Percentiles rank a stretch among this genome's conserved stretches.
These are phyloP conservation scores for Mycena sp. DNA, from an alignment of 1,284 basidiomycete genomes.

Conservation along the genomic window DNA sequence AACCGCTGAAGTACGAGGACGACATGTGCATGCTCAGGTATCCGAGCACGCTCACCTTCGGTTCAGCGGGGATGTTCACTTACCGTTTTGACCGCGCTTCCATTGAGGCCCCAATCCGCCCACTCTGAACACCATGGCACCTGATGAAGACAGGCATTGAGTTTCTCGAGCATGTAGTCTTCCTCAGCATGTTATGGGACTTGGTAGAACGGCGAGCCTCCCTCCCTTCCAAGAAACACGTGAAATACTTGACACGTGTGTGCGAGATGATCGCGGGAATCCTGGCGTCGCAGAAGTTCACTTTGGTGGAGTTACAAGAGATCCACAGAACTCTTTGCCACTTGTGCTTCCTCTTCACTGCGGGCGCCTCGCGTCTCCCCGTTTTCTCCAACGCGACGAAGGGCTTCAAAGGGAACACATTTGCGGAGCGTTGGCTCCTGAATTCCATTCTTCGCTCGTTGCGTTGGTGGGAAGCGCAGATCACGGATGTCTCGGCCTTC, in stretches of 20 bases:
- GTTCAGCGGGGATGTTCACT: no score
- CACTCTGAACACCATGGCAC: no score
- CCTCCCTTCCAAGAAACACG: constrained; percentile 19
- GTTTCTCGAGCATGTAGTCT: constrained; percentile 1
- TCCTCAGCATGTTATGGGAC: constrained; percentile 30
- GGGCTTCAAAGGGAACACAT: background rate
- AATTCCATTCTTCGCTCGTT: no score
- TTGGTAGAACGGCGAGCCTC: constrained; percentile 2
- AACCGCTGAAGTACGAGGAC: no score
- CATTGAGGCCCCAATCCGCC: no score
- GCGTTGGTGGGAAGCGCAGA: no score
- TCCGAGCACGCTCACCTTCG: no score
- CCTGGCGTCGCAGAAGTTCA: background rate
- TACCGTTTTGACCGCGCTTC: no score
- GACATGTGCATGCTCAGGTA: no score
- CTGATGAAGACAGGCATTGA: constrained; percentile 18
- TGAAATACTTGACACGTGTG: constrained; percentile 28
- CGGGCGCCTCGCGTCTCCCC: constrained; percentile 7
- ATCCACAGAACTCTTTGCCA: constrained; percentile 26
- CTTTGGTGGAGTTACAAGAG: constrained; percentile 4
- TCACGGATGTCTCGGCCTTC: no score
- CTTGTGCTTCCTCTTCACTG: constrained; percentile 25
- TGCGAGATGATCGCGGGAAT: background rate
- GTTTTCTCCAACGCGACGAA: constrained; percentile 21
- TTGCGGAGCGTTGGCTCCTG: constrained; percentile 11